phyloP scores from a whole-genome alignment of 495 filamentous ascomycete species.

The Cercophora samala region DNA sequence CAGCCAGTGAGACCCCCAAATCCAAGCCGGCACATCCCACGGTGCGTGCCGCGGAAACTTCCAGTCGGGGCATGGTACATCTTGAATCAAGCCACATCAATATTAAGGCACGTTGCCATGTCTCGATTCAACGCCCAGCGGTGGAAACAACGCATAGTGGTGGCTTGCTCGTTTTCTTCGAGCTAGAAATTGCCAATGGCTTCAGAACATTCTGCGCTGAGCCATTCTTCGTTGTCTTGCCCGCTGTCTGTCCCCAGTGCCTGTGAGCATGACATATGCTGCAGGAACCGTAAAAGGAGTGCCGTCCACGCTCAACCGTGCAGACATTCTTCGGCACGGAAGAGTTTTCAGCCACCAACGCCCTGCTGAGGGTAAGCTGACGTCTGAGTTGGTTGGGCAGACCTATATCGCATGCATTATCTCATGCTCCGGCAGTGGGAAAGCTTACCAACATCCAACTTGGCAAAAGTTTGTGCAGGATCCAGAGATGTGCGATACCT shows the following conservation, averaged over 20 bases:
- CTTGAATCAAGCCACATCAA: neutral
- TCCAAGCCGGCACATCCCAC: neutral
- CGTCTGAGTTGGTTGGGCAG: neutral
- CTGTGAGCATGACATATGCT: neutral
- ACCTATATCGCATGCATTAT: neutral
- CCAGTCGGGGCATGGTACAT: neutral
- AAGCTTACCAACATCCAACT: neutral
- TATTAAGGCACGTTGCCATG: neutral
- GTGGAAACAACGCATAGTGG: neutral
- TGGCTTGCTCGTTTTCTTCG: neutral
- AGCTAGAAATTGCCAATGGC: neutral
- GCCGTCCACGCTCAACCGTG: neutral
- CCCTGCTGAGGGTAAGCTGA: neutral
- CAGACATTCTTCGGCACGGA: neutral
- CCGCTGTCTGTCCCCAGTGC: neutral
- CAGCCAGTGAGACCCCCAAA: neutral
- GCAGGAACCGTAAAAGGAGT: neutral
- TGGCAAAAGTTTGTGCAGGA: neutral
- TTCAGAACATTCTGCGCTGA: neutral
- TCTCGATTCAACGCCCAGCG: neutral
- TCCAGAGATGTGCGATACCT: conserved; percentile 1
- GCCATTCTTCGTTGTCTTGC: neutral
- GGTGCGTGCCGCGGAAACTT: neutral
- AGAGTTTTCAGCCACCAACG: neutral
- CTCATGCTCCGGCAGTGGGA: neutral